These are phyloP conservation scores for Phaffia rhodozyma DNA, from an alignment of 1,284 basidiomycete genomes.

Conservation along the genomic window DNA sequence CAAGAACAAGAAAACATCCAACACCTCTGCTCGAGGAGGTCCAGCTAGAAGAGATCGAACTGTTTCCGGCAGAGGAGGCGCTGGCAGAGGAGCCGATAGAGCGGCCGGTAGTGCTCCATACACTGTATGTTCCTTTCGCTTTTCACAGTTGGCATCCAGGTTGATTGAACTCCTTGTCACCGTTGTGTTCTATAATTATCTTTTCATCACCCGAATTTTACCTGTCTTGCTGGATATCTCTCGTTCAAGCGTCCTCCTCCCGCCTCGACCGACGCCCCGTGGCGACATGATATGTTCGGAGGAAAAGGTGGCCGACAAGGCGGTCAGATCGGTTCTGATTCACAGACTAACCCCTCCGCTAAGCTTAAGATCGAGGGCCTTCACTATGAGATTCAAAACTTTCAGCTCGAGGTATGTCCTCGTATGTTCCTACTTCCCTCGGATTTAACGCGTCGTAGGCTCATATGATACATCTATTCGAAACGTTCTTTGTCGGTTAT, in stretches of 20 bases:
- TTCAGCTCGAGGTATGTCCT: slow-evolving; percentile 67
- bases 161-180: neutral
- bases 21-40: neutral
- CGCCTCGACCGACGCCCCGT: slow-evolving; percentile 32
- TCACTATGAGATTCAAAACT: slow-evolving; percentile 84
- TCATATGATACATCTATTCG: neutral
- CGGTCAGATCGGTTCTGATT: slow-evolving; percentile 1
- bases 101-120: slow-evolving; percentile 25
- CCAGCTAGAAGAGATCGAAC: slow-evolving; percentile 13
- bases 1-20: slow-evolving; percentile 24
- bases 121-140: slow-evolving; percentile 21
- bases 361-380: slow-evolving; percentile 73
- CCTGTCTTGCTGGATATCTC: neutral
- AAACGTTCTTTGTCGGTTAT: slow-evolving; percentile 18
- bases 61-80: slow-evolving; percentile 16
- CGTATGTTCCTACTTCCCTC: neutral
- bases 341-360: slow-evolving; percentile 38
- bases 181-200: neutral
- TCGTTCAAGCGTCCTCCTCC: slow-evolving; percentile 31
- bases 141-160: neutral
- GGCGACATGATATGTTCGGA: slow-evolving; percentile 36
- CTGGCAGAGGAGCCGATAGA: slow-evolving; percentile 17
- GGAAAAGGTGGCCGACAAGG: slow-evolving; percentile 12
- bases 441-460: neutral
- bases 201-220: neutral